Conservation (phyloP, 2,329 filamentous ascomycete species). For the Aspergillus caelatus region DNA sequence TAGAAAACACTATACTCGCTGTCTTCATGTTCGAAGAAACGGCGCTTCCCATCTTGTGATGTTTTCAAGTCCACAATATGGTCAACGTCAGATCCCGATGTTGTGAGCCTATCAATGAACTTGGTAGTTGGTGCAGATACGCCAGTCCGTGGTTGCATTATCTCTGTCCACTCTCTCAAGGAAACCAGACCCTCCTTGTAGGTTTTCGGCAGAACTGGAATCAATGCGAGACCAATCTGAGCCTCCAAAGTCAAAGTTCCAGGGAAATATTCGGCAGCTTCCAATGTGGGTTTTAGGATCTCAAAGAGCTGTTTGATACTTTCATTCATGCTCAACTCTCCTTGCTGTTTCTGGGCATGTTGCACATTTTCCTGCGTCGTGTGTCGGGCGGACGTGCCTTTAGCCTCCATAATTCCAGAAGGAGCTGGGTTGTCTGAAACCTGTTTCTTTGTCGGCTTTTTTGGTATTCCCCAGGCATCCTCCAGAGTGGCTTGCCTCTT, state of each 20-base stretch:
- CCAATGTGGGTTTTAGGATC: slow-evolving; percentile 34
- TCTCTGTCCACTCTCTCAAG: slow-evolving; percentile 30
- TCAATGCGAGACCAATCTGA: slow-evolving; percentile 40
- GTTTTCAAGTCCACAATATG: slow-evolving; percentile 38
- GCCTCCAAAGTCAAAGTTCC: slow-evolving; percentile 40
- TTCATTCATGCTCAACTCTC: slow-evolving; percentile 1
- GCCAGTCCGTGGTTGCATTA: slow-evolving; percentile 36
- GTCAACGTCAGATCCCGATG: slow-evolving; percentile 44
- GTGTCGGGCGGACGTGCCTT: neutral
- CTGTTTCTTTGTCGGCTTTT: slow-evolving; percentile 13
- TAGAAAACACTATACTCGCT: slow-evolving; percentile 32
- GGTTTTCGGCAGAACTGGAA: slow-evolving; percentile 29
- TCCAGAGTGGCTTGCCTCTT: slow-evolving; percentile 33
- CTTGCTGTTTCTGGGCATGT: neutral
- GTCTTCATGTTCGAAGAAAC: slow-evolving; percentile 32
- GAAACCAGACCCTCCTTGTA: slow-evolving; percentile 21
- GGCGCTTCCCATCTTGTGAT: slow-evolving; percentile 18
- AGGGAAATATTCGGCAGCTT: slow-evolving; percentile 37
- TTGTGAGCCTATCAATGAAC: slow-evolving; percentile 43
- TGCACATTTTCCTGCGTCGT: neutral
- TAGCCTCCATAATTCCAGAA: neutral
- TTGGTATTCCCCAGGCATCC: slow-evolving; percentile 31
- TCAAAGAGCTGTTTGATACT: slow-evolving; percentile 30
- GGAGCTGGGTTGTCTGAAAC: neutral
- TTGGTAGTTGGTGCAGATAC: slow-evolving; percentile 31